Evolutionary conservation across 768 basidiomycete species (phyloP), one percentile per base, ranked within the genome.

Genomic region (Pholiota microspora): DNA sequence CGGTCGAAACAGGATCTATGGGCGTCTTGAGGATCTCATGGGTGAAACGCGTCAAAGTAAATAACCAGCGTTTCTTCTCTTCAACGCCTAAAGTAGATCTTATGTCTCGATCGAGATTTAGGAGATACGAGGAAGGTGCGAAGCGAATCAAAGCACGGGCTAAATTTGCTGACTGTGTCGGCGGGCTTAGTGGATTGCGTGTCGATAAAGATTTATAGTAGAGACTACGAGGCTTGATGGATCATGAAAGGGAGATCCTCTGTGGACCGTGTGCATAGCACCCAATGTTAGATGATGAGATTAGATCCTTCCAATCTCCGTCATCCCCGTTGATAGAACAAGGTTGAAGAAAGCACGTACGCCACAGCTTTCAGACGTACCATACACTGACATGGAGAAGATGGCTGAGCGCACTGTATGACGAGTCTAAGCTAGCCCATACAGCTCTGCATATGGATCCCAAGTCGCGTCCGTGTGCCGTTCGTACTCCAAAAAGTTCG

Each of bases 371-470:
- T 42, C 40, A 42, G 21, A 23, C 23, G 23, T 23, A 42, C 40
- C 23, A 42, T 42, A 42, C 40, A n/a, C n/a, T n/a, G n/a, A n/a
- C n/a, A 42, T 24, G 18, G 23, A 9, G n/a, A 12, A 9, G 40
- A 23, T 23, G 21, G 16, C 21, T 42, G 18, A 21, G 23, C 40
- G 40, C 23, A 42, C 40, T 42, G 0, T n/a, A n/a, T 42, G n/a
- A 42, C 40, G 15, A 40, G 15, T 7, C 34, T 46, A 49, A 58
- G 44, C 55, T 52, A 70, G 46, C 4, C 64, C 64, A 49, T 75
- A 66, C 36, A 68, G 35, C 2, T 66, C 68, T 7, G 77, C 69
- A 55, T 69, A 78, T 1, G 75, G 75, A 64, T 78, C 75, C 68
- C 68, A 68, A 16, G 35, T 64, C 8, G 73, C 48, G 58, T 76